These are phyloP conservation scores for Capronia americana DNA, from an alignment of 2,329 filamentous ascomycete species.

Conservation along the genomic window DNA sequence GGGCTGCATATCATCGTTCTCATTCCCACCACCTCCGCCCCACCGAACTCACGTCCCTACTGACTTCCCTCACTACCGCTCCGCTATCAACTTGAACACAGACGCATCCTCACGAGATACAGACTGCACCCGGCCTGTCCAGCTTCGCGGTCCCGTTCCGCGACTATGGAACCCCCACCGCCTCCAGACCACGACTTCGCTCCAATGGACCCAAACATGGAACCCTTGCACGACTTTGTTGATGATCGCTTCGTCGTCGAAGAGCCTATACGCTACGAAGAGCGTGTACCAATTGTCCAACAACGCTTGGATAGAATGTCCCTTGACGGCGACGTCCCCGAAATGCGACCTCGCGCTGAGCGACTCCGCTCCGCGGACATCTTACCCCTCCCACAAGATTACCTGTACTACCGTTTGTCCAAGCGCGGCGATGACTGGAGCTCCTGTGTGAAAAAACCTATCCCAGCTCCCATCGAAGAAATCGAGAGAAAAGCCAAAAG, in stretches of 20 bases:
- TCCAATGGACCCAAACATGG: conserved; percentile 24
- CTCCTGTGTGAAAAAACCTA: conserved; percentile 19
- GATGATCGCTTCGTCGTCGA: conserved; percentile 20
- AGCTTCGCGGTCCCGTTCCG: conserved; percentile 17
- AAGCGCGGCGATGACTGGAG: conserved; percentile 35
- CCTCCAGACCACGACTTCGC: conserved; percentile 30
- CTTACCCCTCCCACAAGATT: conserved; percentile 26
- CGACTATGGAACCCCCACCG: conserved; percentile 31
- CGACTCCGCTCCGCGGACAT: conserved; percentile 15
- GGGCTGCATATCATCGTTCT: conserved; percentile 16
- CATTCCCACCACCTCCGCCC: conserved; percentile 20
- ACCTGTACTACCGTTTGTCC: conserved; percentile 31
- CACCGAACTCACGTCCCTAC: conserved; percentile 23
- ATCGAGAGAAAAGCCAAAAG: conserved; percentile 33
- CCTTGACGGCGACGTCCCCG: conserved; percentile 26
- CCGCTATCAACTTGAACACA: not conserved
- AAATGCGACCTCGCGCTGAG: conserved; percentile 23
- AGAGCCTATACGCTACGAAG: conserved; percentile 24
- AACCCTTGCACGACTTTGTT: conserved; percentile 15
- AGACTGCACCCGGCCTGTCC: conserved; percentile 31
- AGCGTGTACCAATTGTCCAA: conserved; percentile 29
- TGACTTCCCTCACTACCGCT: not conserved
- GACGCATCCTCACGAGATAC: conserved; percentile 30
- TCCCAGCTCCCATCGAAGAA: conserved; percentile 28
- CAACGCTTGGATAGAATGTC: conserved; percentile 31